Evolutionary conservation across 257 asterid genomes (phyloP), one percentile per base, ranked within the genome.

Genomic region (Galeopsis tetrahit): DNA sequence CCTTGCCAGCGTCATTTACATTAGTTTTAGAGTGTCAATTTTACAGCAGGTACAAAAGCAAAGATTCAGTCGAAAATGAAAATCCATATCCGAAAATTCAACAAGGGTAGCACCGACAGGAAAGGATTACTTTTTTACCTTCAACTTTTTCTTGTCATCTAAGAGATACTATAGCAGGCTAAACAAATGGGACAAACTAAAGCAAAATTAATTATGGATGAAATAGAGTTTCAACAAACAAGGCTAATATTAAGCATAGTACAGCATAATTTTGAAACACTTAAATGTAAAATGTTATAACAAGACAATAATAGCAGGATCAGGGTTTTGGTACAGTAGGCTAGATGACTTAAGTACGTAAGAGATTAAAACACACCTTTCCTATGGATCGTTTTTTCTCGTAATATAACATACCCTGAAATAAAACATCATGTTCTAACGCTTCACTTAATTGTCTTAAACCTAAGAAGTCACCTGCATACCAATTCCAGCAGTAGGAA

Each of bases 121-220:
- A 35, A 51, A 58, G 14, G 21, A 52, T 6, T 60, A 65, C 15
- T 43, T 21, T 17, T 53, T n/a, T 36, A 55, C 10, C 40, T 17
- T 52, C 43, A 28, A 69, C 13, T 17, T 36, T 5, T 2, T 36
- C 31, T 52, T 7, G 33, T 15, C 14, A 68, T 68, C 59, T 53
- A 55, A 28, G 15, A 9, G 52, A 58, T 55, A 21, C 11, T 11
- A 43, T 33, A 43, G 68, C 58, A 70, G 49, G 49, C 60, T 58
- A 58, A 28, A 8, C 43, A 58, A 13, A 57, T 36, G 4, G 60
- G 36, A 44, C 14, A 38, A n/a, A 14, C 15, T 36, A 40, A 70
- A 13, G 13, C 32, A 42, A 36, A 39, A 57, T 4, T 28, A 13
- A 31, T 42, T 39, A 31, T n/a, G 14, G 64, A 21, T 13, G 9